Base-by-base conservation (phyloP, 108 stramenopile species). In the Parietichytrium sp. region DNA sequence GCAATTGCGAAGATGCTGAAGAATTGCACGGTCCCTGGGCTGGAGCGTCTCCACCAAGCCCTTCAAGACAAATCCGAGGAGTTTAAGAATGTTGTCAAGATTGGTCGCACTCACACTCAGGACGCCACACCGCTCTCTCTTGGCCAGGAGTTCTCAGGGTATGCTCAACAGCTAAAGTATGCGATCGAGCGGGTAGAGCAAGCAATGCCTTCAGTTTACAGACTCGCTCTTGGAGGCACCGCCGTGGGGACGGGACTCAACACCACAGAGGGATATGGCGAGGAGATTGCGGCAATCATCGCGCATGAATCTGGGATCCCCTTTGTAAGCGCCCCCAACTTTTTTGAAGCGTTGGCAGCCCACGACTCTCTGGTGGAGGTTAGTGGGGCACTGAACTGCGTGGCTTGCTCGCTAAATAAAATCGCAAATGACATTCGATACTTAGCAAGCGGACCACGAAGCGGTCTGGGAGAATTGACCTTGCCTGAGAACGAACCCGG, bases 81-180 rank as follows among this genome's bases (percentile, higher is more conserved):
- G 55, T 98, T 93, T 78, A 72, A 88, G 15, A 81, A 83, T 54
- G 90, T 97, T 52, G 92, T 98, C 90, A 98, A 98, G 88, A 97
- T 97, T 80, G 98, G 98, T 16, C 90, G 98, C 38, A 98, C 98
- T 52, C 98, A 98, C 86, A 95, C 95, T 78, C 94, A 95, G 88
- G 98, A 98, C 86, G 98, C 98, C 26, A 96, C 96, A 15, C 98
- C 98, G 1, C 78, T 98, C 54, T 97, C 98, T n/a, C 89, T 98
- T 23, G 97, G 97, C 30, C 98, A 98, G 89, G 98, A 97, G 82
- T 97, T 98, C 84, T 85, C 91, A 25, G 98, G 96, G 6, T 98
- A 98, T 81, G 93, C 93, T 13, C 85, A 89, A 51, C 98, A 98
- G 84, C 93, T 98, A 25, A 90, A 92, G 52, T 94, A 95, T 51